Evolutionary conservation across 257 asterid genomes (phyloP).

Genomic region (Paulownia fortunei): DNA sequence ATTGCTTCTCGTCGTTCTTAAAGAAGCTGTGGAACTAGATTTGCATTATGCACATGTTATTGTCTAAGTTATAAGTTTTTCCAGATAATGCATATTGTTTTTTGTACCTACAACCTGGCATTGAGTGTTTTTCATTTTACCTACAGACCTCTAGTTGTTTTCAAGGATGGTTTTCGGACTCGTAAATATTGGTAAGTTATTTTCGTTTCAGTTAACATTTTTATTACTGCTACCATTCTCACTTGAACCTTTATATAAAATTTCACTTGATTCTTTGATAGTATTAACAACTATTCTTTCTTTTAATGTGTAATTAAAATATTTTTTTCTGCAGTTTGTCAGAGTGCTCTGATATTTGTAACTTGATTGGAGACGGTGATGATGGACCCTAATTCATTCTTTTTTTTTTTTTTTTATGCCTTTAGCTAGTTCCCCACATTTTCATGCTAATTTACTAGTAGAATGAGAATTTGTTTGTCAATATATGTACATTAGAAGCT

Average conservation of each 20-base stretch:
- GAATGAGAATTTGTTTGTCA: not conserved
- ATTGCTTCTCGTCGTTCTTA: too few species aligned
- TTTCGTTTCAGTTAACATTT: not conserved
- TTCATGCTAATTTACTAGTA: not conserved
- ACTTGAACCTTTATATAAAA: not conserved
- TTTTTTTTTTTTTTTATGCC: not conserved
- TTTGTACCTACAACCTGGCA: not conserved
- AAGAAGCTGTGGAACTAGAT: not conserved
- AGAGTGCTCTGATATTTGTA: slow-evolving; percentile 90
- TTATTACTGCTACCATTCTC: not conserved
- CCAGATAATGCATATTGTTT: not conserved
- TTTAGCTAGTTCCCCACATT: not conserved
- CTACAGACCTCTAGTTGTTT: slow-evolving; percentile 83
- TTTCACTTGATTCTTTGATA: not conserved
- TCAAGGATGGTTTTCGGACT: slow-evolving; percentile 84
- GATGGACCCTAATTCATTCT: slow-evolving; percentile 63
- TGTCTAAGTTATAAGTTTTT: not conserved
- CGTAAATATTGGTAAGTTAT: slow-evolving; percentile 74
- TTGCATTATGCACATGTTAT: not conserved
- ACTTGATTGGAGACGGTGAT: slow-evolving; percentile 87
- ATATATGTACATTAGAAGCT: slow-evolving; percentile 7
- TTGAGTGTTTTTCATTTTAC: slow-evolving; percentile 1
- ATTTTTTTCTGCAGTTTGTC: slow-evolving; percentile 61
- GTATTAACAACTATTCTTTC: too few species aligned
- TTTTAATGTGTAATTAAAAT: not conserved